A percentile compares a stretch with the other conserved stretches of the same genome.
phyloP scores from a whole-genome alignment of 306 rosid genomes.

The Fagus sylvatica region DNA sequence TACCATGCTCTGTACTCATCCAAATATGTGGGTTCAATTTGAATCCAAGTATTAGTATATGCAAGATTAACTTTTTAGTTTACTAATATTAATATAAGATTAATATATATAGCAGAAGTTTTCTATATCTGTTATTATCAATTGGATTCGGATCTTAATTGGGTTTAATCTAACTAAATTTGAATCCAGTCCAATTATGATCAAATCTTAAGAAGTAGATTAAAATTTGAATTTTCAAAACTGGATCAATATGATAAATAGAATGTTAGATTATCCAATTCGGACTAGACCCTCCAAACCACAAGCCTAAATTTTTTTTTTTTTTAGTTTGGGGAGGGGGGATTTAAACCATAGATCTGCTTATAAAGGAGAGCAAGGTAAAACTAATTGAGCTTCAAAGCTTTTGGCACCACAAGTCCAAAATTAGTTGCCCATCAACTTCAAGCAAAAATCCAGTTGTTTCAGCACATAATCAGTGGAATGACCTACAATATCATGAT shows the following conservation, averaged over 20 bases:
- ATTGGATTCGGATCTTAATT: background rate
- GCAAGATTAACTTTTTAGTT: background rate
- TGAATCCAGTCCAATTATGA: background rate
- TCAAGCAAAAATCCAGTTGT: constrained; percentile 1
- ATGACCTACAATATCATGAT: background rate
- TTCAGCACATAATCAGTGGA: background rate
- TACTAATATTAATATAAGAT: background rate
- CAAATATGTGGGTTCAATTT: background rate
- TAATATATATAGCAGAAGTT: background rate
- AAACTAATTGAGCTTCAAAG: too few relatives aligned
- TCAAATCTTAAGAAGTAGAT: background rate
- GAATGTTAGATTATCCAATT: background rate
- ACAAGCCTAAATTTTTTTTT: too few relatives aligned
- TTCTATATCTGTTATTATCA: background rate
- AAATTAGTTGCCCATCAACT: background rate
- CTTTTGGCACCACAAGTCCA: background rate
- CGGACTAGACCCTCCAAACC: background rate
- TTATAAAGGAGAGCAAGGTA: too few relatives aligned
- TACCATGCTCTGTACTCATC: too few relatives aligned
- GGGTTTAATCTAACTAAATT: background rate
- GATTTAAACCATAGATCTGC: too few relatives aligned
- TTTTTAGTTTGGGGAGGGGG: too few relatives aligned
- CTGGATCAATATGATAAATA: background rate
- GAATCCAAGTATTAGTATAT: background rate
- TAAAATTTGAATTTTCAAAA: background rate